phyloP scores from a whole-genome alignment of 2,329 filamentous ascomycete species.

The Ascochyta lentis region DNA sequence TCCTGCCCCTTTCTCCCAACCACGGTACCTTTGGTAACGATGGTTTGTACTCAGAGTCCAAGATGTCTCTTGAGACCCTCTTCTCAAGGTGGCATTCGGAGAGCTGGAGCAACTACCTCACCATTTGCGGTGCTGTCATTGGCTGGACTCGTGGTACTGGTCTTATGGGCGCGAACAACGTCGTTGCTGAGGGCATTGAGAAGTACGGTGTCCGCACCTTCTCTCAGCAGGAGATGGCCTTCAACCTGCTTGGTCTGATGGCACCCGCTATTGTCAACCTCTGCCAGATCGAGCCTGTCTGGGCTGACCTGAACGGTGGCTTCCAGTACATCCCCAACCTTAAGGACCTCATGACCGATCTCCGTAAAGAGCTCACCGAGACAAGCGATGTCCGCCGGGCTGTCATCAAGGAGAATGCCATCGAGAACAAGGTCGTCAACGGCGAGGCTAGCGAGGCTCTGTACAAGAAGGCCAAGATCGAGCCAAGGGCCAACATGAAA shows the following conservation, averaged over 20 bases:
- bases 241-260: conserved; percentile 97
- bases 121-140: conserved; percentile 97
- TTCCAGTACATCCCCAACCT: conserved; percentile 97
- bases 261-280: conserved; percentile 91
- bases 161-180: conserved; percentile 97
- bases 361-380: conserved; percentile 93
- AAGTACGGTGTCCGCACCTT: conserved; percentile 97
- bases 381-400: conserved; percentile 92
- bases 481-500: conserved; percentile 97
- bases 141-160: conserved; percentile 99
- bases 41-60: conserved; percentile 97
- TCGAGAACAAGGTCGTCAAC: conserved; percentile 97
- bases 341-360: conserved; percentile 90
- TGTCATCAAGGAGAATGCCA: conserved; percentile 92
- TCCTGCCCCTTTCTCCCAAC: conserved; percentile 94
- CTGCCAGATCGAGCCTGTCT: conserved; percentile 94
- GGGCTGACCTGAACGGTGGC: conserved; percentile 95
- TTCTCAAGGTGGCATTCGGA: conserved; percentile 99
- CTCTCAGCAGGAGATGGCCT: conserved; percentile 99
- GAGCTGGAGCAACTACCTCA: conserved; percentile 96
- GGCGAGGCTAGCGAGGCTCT: conserved; percentile 89
- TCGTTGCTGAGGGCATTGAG: conserved; percentile 96
- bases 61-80: conserved; percentile 93
- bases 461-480: conserved; percentile 92
- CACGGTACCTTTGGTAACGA: conserved; percentile 98